Percentiles rank a stretch among this genome's conserved stretches.
phyloP scores from a whole-genome alignment of 306 rosid genomes.

The Cicer judaicum region DNA sequence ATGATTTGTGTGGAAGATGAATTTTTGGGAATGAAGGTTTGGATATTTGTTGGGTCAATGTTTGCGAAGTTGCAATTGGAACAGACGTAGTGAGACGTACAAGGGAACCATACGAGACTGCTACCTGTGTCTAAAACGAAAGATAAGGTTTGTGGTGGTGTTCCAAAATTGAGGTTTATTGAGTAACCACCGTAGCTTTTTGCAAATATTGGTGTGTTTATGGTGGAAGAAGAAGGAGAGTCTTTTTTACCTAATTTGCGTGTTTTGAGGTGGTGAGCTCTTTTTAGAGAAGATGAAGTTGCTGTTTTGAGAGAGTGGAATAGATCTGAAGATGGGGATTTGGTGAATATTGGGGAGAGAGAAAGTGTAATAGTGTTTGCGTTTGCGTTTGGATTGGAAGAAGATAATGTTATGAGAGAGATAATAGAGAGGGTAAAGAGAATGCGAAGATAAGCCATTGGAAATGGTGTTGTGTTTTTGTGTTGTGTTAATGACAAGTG shows the following conservation, averaged over 20 bases:
- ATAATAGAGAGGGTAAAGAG: constrained; percentile 43
- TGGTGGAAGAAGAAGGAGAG: neutral
- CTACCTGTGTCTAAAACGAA: constrained; percentile 86
- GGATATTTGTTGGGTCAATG: constrained; percentile 54
- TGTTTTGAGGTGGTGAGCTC: constrained; percentile 78
- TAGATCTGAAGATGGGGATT: constrained; percentile 57
- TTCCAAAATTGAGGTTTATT: constrained; percentile 70
- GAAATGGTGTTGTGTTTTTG: neutral
- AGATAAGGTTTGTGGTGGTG: constrained; percentile 67
- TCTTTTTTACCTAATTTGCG: constrained; percentile 21
- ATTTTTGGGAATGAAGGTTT: constrained; percentile 63
- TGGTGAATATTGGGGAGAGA: constrained; percentile 50
- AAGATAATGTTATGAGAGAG: constrained; percentile 42
- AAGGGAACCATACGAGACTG: constrained; percentile 90
- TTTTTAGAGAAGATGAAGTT: constrained; percentile 62
- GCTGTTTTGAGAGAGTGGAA: constrained; percentile 51
- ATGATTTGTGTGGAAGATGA: constrained; percentile 65
- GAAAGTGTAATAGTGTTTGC: constrained; percentile 53
- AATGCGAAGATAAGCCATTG: constrained; percentile 43
- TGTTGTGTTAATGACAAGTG: neutral
- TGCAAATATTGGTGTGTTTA: constrained; percentile 50
- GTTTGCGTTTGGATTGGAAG: constrained; percentile 35
- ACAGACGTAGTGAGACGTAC: constrained; percentile 78
- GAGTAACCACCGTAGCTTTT: constrained; percentile 87
- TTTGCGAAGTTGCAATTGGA: constrained; percentile 68